Base-by-base conservation (phyloP, 768 basidiomycete genomes). In the Lactifluus volemus region DNA sequence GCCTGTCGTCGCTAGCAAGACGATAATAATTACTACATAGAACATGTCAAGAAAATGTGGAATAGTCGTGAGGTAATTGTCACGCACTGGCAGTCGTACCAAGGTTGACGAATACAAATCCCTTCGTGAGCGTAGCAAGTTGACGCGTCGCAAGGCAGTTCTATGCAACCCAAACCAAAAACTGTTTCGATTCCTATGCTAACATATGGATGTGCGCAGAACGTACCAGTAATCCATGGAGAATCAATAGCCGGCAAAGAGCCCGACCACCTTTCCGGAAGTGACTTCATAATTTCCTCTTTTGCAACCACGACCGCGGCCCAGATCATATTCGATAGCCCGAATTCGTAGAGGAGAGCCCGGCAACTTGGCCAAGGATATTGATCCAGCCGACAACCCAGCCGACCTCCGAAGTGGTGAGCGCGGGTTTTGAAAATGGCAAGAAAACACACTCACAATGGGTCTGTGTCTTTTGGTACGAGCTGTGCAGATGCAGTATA, bases 311-410 rank as follows among this genome's bases (percentile, higher is more conserved):
- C 79, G 38, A 85, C 85, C 4, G 89, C 89, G n/a, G 84, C 84
- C 76, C 86, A 81, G 44, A 89, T 87, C 88, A 89, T 90, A 69
- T 79, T 81, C 21, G 86, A 78, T 21, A 89, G 77, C 30, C 89
- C 90, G 68, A 90, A 92, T 71, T 92, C 89, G 89, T 92, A 2
- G 88, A 92, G 7, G 91, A 87, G 52, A 92, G 77, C 32, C 92
- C 92, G 12, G 91, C 89, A 58, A 91, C 82, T 73, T 92, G 90
- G 39, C 89, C 88, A 15, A 90, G 80, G 45, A 90, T 83, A 69
- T 92, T 92, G 48, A 92, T 78, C 88, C 88, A 90, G 52, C 88
- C 88, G 17, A 89, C 88, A 10, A 88, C 72, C 86, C 86, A 89
- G 32, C 86, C 87, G 39, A 88, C 78, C 82, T 84, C 21, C 15